Evolutionary conservation across 129 eudicot species (phyloP), one percentile per base, ranked within the genome.

Genomic region (Saposhnikovia divaricata): DNA sequence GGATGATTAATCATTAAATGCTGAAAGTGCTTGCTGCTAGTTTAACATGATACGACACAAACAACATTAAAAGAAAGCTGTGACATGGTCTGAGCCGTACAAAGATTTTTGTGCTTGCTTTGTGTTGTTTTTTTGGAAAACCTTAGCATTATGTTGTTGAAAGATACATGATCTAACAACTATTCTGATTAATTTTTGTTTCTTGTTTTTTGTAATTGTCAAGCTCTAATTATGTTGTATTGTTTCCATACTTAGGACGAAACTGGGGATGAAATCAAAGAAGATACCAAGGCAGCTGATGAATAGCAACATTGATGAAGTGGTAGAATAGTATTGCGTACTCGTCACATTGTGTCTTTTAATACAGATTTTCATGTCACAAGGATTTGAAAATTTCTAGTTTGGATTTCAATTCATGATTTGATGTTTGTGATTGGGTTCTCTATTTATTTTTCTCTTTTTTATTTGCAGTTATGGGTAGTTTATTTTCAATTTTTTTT

Each of bases 261-360:
- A 31, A 89, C 82, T 76, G 96, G 92, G 48, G 98, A 93, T 46
- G 98, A 93, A 87, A 93, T 93, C 86, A 93, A 89, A 92, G 98
- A 93, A 78, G 72, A 92, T 63, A 12, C 91, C 44, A 88, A 90
- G 83, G 83, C 45, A 2, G 81, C 96, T 5, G 88, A 90, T 45
- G 97, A 90, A 78, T 87, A 85, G 39, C 91, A 87, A 81, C 79
- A 82, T 85, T 85, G 65, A 79, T 76, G 46, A 71, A 28, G 55
- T 65, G 6, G 28, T 72, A 55, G 82, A 78, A 45, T 59, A 51
- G 79, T 16, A 46, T 78, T 84, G 80, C 82, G 76, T 68, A 0
- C 79, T 82, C 34, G 6, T 84, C 34, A n/a, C 57, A 68, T 77
- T 38, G 74, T 79, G 77, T 45, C 40, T 74, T 74, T 34, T 34